These are phyloP conservation scores for Calycina herbarum DNA, from an alignment of 2,329 filamentous ascomycete species.

Conservation along the genomic window DNA sequence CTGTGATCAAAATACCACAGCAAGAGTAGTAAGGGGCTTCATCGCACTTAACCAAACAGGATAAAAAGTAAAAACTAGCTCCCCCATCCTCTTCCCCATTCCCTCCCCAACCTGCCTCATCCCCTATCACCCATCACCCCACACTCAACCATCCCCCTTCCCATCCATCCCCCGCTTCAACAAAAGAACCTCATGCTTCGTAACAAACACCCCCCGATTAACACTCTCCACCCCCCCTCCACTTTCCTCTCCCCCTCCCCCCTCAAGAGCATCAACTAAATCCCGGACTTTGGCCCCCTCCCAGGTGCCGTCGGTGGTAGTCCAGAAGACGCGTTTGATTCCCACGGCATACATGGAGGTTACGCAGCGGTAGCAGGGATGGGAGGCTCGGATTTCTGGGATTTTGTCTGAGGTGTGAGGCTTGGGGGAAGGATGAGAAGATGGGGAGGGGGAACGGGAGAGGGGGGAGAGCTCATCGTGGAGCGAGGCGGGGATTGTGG, in stretches of 20 bases:
- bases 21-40: too few species aligned
- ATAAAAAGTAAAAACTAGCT: too few species aligned
- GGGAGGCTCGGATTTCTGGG: conserved; percentile 37
- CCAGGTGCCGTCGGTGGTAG: conserved; percentile 48
- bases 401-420: background rate
- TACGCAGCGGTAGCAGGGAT: conserved; percentile 54
- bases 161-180: conserved; percentile 38
- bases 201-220: conserved; percentile 46
- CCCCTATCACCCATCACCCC: background rate
- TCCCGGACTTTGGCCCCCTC: conserved; percentile 51
- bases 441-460: conserved; percentile 23
- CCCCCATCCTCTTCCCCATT: too few species aligned
- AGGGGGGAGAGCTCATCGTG: conserved; percentile 46
- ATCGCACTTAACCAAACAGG: too few species aligned
- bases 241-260: conserved; percentile 40
- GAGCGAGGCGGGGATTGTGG: conserved; percentile 39
- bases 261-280: conserved; percentile 48
- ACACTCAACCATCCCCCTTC: background rate
- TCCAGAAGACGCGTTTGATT: conserved; percentile 55
- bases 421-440: background rate
- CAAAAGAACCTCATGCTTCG: conserved; percentile 53
- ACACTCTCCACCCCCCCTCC: conserved; percentile 17
- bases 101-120: background rate
- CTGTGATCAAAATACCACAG: too few species aligned
- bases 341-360: conserved; percentile 52